phyloP scores from a whole-genome alignment of 2,329 filamentous ascomycete genomes.

The Cadophora sp. region DNA sequence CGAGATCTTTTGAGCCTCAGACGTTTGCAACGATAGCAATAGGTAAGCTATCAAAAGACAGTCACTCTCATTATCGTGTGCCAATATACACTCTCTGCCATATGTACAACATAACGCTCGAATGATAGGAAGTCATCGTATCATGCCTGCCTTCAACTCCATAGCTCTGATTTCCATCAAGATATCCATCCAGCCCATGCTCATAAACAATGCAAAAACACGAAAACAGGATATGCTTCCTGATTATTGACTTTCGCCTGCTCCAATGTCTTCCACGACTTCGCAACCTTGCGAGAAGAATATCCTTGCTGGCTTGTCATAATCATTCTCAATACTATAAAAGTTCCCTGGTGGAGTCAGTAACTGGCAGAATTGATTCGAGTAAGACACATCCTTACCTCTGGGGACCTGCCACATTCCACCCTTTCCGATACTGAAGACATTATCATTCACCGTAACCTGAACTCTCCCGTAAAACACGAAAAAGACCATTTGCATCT shows the following conservation, averaged over 20 bases:
- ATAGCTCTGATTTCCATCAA: slow-evolving; percentile 4
- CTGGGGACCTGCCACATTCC: slow-evolving; percentile 94
- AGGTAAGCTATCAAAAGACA: not conserved
- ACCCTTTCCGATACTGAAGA: slow-evolving; percentile 84
- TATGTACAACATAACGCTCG: not conserved
- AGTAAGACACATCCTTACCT: slow-evolving; percentile 64
- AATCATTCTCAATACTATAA: slow-evolving; percentile 88
- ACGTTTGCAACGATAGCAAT: not conserved
- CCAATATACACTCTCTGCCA: not conserved
- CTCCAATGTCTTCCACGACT: slow-evolving; percentile 28
- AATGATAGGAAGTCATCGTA: not conserved
- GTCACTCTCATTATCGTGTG: not conserved
- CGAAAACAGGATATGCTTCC: slow-evolving; percentile 1
- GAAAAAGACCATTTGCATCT: slow-evolving; percentile 98
- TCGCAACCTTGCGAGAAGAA: slow-evolving; percentile 94
- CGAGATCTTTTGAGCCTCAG: not conserved
- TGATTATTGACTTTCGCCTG: slow-evolving; percentile 21
- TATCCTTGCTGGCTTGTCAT: slow-evolving; percentile 73
- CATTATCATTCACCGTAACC: slow-evolving; percentile 76
- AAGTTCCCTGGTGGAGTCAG: slow-evolving; percentile 74
- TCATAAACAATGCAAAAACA: slow-evolving; percentile 12
- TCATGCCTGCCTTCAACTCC: slow-evolving; percentile 8
- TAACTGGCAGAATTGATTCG: not conserved
- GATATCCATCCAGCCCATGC: slow-evolving; percentile 12
- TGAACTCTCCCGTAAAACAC: slow-evolving; percentile 83